Base-by-base conservation (phyloP, 169 alveolate species). In the Plasmodium relictum region DNA sequence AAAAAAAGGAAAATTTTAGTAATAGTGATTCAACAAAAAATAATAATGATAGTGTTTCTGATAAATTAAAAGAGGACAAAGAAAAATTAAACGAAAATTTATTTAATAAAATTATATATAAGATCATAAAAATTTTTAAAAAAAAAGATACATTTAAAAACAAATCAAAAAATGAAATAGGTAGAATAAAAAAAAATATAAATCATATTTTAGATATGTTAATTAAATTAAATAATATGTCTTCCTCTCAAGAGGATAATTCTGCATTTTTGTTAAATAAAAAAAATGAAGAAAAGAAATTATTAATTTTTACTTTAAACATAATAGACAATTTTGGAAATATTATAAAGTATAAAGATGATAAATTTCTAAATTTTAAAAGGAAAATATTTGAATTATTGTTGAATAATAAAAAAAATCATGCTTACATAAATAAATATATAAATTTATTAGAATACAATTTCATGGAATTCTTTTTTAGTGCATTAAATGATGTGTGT, bases 361-460 rank as follows among this genome's bases (percentile, higher is more conserved):
- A 86, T 12, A 59, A 71, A 26, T 86, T 86, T 86, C 45, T n/a
- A 56, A 42, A 44, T 20, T 86, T 71, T 71, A 86, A 86, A 71
- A 71, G 7, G 16, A 62, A 86, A 42, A 86, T 86, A 10, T 50
- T 42, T 0, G 70, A 86, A 6, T 37, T 58, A 4, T 61, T 86
- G 24, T 20, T 70, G 42, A 61, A 73, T 70, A 86, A 65, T 62
- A 48, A 62, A 39, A 69, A 39, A 80, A 86, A 86, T 18, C 92
- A 86, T 41, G 76, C 54, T 52, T 86, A 86, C 24, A 48, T 86
- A 86, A 86, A 86, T 45, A 70, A 72, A 71, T 86, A 71, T 54
- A 71, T 86, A 6, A 58, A 50, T 42, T 52, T 86, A 12, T 63
- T 71, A 14, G 92, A 86, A 9, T 45, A 42, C 41, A 71, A 86